These are phyloP conservation scores for Fusarium brevicatenulatum DNA, from an alignment of 2,329 filamentous ascomycete species.

Conservation along the genomic window DNA sequence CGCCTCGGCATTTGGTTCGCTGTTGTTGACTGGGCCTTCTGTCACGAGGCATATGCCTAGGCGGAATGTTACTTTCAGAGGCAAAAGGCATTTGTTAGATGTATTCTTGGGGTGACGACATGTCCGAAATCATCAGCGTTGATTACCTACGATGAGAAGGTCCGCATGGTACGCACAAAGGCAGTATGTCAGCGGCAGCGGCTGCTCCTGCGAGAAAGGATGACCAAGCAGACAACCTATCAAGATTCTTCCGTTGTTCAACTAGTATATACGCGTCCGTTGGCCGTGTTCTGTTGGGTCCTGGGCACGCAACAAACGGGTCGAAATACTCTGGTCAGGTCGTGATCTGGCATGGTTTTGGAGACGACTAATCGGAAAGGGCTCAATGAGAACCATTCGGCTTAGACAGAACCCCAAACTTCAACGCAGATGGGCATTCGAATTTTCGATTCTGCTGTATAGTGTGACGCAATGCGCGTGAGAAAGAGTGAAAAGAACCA, in stretches of 20 bases:
- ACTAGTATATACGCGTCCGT: background rate
- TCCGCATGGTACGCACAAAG: constrained; percentile 15
- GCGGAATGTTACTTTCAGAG: background rate
- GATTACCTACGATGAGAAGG: background rate
- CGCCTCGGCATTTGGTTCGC: constrained; percentile 13
- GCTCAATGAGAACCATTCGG: background rate
- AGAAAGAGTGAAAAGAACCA: background rate
- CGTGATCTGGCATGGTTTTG: background rate
- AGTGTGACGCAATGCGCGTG: background rate
- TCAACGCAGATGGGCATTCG: background rate
- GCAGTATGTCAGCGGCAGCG: background rate
- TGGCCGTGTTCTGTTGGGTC: background rate
- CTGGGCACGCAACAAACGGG: background rate
- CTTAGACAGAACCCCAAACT: background rate
- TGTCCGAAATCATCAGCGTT: background rate
- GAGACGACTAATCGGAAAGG: background rate
- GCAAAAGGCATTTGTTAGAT: background rate
- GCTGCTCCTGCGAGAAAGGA: background rate
- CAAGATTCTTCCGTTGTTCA: background rate
- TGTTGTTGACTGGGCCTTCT: background rate
- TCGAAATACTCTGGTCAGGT: background rate
- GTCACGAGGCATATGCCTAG: constrained; percentile 5
- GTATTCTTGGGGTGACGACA: constrained; percentile 1
- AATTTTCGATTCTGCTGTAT: background rate
- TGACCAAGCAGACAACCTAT: background rate